Conservation (phyloP, 345 rosid species). For the Bretschneidera sinensis region DNA sequence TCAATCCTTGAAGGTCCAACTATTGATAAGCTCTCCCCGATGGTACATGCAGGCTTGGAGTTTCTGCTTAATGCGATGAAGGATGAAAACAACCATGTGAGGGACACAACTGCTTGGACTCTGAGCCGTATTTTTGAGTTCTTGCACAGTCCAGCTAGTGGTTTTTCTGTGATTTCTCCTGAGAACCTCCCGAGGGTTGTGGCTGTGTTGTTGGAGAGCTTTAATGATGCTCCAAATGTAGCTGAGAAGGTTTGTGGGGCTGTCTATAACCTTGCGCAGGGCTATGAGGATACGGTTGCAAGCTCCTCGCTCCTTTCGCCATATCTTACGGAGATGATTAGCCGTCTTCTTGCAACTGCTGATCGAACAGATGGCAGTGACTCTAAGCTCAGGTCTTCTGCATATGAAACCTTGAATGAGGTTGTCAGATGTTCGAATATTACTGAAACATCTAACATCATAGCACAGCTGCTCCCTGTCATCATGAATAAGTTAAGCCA, state of each 20-base stretch:
- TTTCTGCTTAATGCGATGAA: slow-evolving; percentile 76
- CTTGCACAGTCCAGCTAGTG: slow-evolving; percentile 67
- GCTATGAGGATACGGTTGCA: slow-evolving; percentile 74
- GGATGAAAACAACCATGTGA: slow-evolving; percentile 86
- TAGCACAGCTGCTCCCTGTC: slow-evolving; percentile 70
- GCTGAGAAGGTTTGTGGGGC: slow-evolving; percentile 96
- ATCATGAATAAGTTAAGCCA: slow-evolving; percentile 66
- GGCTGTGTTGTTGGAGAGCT: slow-evolving; percentile 61
- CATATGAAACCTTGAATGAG: slow-evolving; percentile 90
- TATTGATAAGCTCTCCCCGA: slow-evolving; percentile 64
- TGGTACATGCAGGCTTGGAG: slow-evolving; percentile 70
- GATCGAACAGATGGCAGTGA: slow-evolving; percentile 68
- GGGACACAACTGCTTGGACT: slow-evolving; percentile 96
- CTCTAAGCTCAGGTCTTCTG: slow-evolving; percentile 74
- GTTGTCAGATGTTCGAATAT: slow-evolving; percentile 80
- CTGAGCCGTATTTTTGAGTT: slow-evolving; percentile 88
- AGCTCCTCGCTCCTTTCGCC: slow-evolving; percentile 68
- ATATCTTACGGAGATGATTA: slow-evolving; percentile 55
- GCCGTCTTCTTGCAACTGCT: slow-evolving; percentile 57
- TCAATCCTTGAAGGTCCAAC: slow-evolving; percentile 92
- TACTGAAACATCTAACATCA: slow-evolving; percentile 53
- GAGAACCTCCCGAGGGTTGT: slow-evolving; percentile 63
- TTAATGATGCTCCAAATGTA: slow-evolving; percentile 75
- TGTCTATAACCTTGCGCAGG: slow-evolving; percentile 88
- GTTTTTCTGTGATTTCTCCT: slow-evolving; percentile 59